A percentile compares a stretch with the other conserved stretches of the same genome.
phyloP scores from a whole-genome alignment of 2,329 filamentous ascomycete genomes.

The Fusarium avenaceum region DNA sequence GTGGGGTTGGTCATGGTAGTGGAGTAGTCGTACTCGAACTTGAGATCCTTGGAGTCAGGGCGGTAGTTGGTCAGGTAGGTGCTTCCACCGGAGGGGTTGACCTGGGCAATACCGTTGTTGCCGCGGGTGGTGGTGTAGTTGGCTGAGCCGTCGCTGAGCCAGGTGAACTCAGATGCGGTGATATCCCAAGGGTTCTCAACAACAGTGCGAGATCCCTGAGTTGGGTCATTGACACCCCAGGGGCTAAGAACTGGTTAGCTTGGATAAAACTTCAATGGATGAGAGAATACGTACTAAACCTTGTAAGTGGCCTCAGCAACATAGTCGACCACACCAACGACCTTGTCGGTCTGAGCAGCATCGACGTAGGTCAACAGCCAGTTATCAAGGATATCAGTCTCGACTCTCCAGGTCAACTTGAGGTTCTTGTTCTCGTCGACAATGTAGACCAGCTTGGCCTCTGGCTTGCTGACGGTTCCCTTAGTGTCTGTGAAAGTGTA shows the following conservation, averaged over 20 bases:
- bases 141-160: constrained; percentile 62
- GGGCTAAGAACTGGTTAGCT: constrained; percentile 47
- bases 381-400: constrained; percentile 69
- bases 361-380: constrained; percentile 73
- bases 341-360: constrained; percentile 59
- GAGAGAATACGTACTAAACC: constrained; percentile 57
- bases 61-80: constrained; percentile 58
- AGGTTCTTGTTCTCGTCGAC: constrained; percentile 62
- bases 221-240: constrained; percentile 68
- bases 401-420: constrained; percentile 68
- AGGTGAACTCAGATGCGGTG: constrained; percentile 64
- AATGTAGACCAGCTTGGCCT: constrained; percentile 69
- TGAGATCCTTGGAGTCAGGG: constrained; percentile 57
- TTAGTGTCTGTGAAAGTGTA: constrained; percentile 62
- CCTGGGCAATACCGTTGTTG: constrained; percentile 70
- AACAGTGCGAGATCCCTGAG: constrained; percentile 60
- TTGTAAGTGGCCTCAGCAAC: constrained; percentile 67
- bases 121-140: constrained; percentile 68
- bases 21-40: constrained; percentile 64
- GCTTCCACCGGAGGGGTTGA: constrained; percentile 58
- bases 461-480: constrained; percentile 65
- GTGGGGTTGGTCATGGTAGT: constrained; percentile 52
- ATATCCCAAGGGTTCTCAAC: constrained; percentile 64
- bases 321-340: constrained; percentile 70
- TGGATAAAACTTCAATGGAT: accelerated